A percentile compares a stretch with the other conserved stretches of the same genome.
Evolutionary conservation across 768 basidiomycete genomes (phyloP).

Genomic region (Zangia roseola): DNA sequence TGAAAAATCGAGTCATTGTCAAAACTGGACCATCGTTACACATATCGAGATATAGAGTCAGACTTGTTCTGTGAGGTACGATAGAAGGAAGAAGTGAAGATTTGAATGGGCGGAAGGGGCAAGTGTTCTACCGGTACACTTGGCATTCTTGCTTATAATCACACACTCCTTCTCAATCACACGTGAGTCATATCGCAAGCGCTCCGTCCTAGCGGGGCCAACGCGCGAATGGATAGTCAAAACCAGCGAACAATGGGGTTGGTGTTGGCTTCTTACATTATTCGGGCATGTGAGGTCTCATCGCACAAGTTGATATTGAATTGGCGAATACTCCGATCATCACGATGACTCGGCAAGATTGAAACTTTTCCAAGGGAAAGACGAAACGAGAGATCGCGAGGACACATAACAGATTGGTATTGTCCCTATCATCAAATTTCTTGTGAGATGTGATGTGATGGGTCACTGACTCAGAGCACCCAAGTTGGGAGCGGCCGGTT

Average conservation of each 20-base stretch:
- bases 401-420: no score
- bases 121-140: background rate
- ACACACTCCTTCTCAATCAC: conserved; percentile 2
- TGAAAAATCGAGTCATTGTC: background rate
- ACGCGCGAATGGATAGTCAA: background rate
- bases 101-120: no score
- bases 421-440: background rate
- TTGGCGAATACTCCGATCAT: no score
- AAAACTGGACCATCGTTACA: background rate
- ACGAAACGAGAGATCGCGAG: no score
- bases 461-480: background rate
- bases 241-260: conserved; percentile 7
- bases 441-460: no score
- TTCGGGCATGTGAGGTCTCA: background rate
- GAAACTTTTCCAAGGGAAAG: no score
- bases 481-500: no score
- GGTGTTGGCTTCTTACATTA: background rate
- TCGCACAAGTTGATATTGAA: background rate
- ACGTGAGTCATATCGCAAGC: background rate
- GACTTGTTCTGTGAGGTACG: no score
- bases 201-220: background rate
- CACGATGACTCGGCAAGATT: no score
- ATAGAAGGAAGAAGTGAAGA: no score
- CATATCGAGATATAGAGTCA: no score
- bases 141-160: conserved; percentile 5